Evolutionary conservation across 805 yeast species (phyloP), one percentile per base, ranked within the genome.

Genomic region (Starmerella kuoi): DNA sequence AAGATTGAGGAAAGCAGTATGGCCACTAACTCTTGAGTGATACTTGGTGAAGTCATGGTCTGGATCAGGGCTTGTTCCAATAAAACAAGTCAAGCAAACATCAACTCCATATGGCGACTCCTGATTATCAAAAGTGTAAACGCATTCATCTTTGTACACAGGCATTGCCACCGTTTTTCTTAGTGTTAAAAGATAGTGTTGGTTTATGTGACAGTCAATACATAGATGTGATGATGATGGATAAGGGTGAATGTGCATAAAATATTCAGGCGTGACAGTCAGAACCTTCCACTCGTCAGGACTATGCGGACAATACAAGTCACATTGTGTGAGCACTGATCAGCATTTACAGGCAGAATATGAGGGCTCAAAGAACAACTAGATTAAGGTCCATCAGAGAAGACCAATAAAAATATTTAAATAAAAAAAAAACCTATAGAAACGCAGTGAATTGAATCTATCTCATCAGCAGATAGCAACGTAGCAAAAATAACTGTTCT

Each of bases 101-200:
- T 81, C 87, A 15, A 88, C 58, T 0, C 93, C 93, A 5, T 57
- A 40, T 9, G 62, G 62, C 39, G 68, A 62, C 40, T 61, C 66
- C 3, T 83, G 73, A 0, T 83, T 75, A 47, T 77, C 88, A 56
- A 80, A 88, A 40, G 87, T 79, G 61, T 73, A 88, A 64, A 81
- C 80, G 57, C 96, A 87, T 51, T 86, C 95, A 63, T 88, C 96
- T 56, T 84, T 87, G 55, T 75, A 77, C 15, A 87, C 74, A 2
- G 68, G 64, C 20, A 51, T 51, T 19, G 24, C 21, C 27, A 34
- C 37, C 20, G 6, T 19, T 11, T n/a, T n/a, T n/a, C n/a, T n/a
- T n/a, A n/a, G n/a, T n/a, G n/a, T n/a, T n/a, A n/a, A n/a, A n/a
- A n/a, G n/a, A n/a, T n/a, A n/a, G n/a, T n/a, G 14, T 14, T 14